These are phyloP conservation scores for Cladosporium sp. DNA, from an alignment of 2,329 filamentous ascomycete genomes.

Conservation along the genomic window DNA sequence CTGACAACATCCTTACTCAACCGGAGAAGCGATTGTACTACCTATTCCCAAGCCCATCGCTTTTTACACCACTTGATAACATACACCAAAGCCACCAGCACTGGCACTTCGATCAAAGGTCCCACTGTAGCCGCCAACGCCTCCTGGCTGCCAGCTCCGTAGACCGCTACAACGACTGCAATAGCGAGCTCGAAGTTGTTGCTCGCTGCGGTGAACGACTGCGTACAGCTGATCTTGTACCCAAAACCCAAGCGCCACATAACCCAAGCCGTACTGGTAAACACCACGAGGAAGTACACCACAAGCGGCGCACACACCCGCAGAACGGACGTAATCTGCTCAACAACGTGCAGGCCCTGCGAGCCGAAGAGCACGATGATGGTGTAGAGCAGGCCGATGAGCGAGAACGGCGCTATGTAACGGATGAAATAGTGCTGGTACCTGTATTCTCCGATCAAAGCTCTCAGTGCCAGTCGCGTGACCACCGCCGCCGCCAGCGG, in stretches of 20 bases:
- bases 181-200: slow-evolving; percentile 95
- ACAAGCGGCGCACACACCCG: slow-evolving; percentile 78
- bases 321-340: slow-evolving; percentile 80
- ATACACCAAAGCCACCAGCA: slow-evolving; percentile 76
- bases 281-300: slow-evolving; percentile 77
- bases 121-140: slow-evolving; percentile 81
- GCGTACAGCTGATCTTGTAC: slow-evolving; percentile 69
- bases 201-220: slow-evolving; percentile 85
- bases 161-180: slow-evolving; percentile 80
- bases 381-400: slow-evolving; percentile 83
- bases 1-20: not conserved
- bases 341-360: slow-evolving; percentile 73
- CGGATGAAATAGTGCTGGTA: slow-evolving; percentile 72
- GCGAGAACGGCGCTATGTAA: slow-evolving; percentile 69
- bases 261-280: slow-evolving; percentile 66
- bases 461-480: slow-evolving; percentile 65
- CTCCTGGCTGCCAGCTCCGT: slow-evolving; percentile 74
- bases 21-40: not conserved
- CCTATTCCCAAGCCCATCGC: slow-evolving; percentile 55
- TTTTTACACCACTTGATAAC: slow-evolving; percentile 61
- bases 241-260: slow-evolving; percentile 69
- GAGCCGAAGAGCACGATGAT: slow-evolving; percentile 84
- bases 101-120: slow-evolving; percentile 82
- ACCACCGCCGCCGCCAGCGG: slow-evolving; percentile 78
- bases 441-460: slow-evolving; percentile 55